phyloP scores from a whole-genome alignment of 305 asterid genomes.

The Solanum hybrid region DNA sequence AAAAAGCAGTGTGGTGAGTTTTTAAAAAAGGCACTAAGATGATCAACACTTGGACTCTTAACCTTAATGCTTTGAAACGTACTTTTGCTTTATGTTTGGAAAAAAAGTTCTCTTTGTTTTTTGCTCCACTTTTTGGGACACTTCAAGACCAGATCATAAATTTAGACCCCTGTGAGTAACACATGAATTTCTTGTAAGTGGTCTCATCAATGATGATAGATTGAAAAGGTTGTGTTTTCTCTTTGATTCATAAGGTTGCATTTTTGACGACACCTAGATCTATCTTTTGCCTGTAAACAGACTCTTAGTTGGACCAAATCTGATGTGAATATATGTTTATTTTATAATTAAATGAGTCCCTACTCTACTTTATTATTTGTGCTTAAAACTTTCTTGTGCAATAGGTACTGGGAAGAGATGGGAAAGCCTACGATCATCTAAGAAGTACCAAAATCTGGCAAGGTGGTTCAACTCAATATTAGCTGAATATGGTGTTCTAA shows the following conservation, averaged over 20 bases:
- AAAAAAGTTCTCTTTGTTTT: neutral
- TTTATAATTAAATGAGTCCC: neutral
- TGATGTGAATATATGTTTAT: neutral
- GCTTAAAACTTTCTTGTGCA: neutral
- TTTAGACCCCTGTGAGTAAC: neutral
- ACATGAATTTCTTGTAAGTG: neutral
- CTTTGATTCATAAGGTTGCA: neutral
- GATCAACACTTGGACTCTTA: neutral
- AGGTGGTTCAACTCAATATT: constrained; percentile 83
- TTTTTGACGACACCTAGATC: neutral
- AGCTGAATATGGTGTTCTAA: constrained; percentile 43
- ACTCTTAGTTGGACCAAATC: neutral
- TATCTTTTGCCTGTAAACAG: neutral
- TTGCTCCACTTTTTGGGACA: neutral
- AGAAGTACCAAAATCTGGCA: constrained; percentile 73
- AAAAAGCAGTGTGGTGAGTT: neutral
- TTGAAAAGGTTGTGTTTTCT: neutral
- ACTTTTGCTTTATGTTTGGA: neutral
- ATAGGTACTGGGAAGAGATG: constrained; percentile 81
- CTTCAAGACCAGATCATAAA: neutral
- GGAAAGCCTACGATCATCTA: constrained; percentile 82
- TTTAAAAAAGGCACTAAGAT: neutral
- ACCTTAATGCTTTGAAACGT: neutral
- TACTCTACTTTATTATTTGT: neutral
- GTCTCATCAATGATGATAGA: neutral